Evolutionary conservation across 768 basidiomycete genomes (phyloP).

Genomic region (Tylopilus subfusipes): DNA sequence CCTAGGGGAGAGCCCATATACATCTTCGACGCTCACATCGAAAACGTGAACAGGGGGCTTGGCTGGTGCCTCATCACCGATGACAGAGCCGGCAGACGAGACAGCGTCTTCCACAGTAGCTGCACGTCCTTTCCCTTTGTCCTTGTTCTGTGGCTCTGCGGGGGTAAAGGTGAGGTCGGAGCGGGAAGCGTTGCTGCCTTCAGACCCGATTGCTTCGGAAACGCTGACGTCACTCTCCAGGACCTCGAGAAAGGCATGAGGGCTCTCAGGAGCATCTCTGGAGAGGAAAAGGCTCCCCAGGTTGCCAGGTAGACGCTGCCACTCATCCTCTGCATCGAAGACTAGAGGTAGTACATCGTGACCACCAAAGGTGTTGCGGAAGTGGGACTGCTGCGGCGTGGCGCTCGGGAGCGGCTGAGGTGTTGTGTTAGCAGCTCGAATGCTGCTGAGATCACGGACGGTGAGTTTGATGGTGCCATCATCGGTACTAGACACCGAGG

Average conservation of each 20-base stretch:
- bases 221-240: conserved; percentile 41
- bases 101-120: conserved; percentile 31
- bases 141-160: conserved; percentile 37
- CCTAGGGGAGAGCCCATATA: conserved; percentile 20
- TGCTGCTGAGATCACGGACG: conserved; percentile 53
- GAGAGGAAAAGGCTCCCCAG: conserved; percentile 41
- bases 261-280: conserved; percentile 35
- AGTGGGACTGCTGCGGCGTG: conserved; percentile 34
- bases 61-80: conserved; percentile 39
- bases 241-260: conserved; percentile 65
- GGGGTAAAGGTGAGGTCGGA: conserved; percentile 20
- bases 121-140: conserved; percentile 41
- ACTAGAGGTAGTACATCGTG: conserved; percentile 43
- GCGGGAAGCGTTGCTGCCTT: conserved; percentile 32
- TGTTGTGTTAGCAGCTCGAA: conserved; percentile 34
- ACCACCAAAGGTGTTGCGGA: conserved; percentile 61
- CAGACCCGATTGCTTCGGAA: conserved; percentile 33
- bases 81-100: conserved; percentile 42
- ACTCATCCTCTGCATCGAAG: conserved; percentile 55
- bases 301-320: conserved; percentile 53
- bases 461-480: conserved; percentile 49
- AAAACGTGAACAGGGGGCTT: conserved; percentile 65
- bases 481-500: conserved; percentile 25
- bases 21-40: conserved; percentile 34
- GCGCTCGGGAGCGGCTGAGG: conserved; percentile 32